Evolutionary conservation across 2,329 filamentous ascomycete species (phyloP).

Genomic region (Pseudogymnoascus sp.): DNA sequence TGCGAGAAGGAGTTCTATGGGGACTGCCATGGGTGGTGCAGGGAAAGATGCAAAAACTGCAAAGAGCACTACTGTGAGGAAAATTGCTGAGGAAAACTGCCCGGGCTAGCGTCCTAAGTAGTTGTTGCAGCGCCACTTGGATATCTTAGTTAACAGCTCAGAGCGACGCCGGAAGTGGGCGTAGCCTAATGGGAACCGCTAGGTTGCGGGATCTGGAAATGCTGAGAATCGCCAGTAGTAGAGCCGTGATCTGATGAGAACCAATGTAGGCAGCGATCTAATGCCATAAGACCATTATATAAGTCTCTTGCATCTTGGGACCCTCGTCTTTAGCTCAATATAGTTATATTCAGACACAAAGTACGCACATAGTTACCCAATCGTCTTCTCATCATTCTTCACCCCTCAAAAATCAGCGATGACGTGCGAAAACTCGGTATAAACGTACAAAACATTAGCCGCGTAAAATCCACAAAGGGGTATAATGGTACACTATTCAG

Average conservation of each 20-base stretch:
- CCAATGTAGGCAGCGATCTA: not conserved
- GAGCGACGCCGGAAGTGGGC: not conserved
- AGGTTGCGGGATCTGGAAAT: not conserved
- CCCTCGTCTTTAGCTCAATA: not conserved
- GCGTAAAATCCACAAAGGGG: not conserved
- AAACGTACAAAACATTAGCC: constrained; percentile 2
- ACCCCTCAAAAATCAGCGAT: not conserved
- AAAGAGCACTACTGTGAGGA: not conserved
- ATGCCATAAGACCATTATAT: not conserved
- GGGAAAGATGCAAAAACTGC: not conserved
- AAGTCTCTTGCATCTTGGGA: not conserved
- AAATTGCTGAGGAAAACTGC: not conserved
- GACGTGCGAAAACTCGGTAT: not conserved
- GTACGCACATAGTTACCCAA: not conserved
- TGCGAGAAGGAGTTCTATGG: no score
- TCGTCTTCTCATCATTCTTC: not conserved
- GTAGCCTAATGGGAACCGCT: not conserved
- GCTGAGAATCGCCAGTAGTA: not conserved
- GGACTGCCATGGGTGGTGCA: no score
- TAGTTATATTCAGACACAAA: not conserved
- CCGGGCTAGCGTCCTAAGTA: no score
- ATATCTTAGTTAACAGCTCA: no score
- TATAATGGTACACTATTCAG: constrained; percentile 12
- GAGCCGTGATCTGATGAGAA: not conserved
- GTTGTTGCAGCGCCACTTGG: no score